These are phyloP conservation scores for Lachnellula cervina DNA, from an alignment of 2,329 filamentous ascomycete species.

Conservation along the genomic window DNA sequence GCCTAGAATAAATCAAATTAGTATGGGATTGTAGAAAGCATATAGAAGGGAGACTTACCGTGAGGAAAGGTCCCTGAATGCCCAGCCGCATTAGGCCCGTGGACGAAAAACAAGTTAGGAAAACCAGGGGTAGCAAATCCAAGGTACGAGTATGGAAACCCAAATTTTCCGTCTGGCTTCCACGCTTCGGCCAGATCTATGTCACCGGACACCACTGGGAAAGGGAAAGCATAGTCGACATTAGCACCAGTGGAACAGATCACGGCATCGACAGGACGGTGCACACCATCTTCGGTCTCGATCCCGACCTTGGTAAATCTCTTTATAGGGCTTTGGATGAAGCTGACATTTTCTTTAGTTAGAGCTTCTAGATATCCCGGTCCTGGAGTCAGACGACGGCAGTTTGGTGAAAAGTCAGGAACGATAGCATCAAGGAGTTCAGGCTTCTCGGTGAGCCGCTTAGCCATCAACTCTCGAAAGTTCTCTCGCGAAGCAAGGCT, in stretches of 20 bases:
- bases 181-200: conserved; percentile 51
- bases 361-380: conserved; percentile 64
- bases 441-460: conserved; percentile 49
- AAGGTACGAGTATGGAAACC: conserved; percentile 57
- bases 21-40: too few species aligned
- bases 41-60: conserved; percentile 17
- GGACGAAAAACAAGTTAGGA: conserved; percentile 61
- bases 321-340: conserved; percentile 50
- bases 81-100: conserved; percentile 49
- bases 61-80: conserved; percentile 51
- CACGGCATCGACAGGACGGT: conserved; percentile 55
- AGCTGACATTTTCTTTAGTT: conserved; percentile 53
- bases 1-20: conserved; percentile 9
- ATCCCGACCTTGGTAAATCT: conserved; percentile 56
- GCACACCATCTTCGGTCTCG: conserved; percentile 50
- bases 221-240: conserved; percentile 50
- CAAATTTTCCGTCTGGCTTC: conserved; percentile 37
- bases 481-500: conserved; percentile 44
- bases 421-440: conserved; percentile 51
- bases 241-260: conserved; percentile 66
- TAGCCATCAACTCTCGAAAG: conserved; percentile 49
- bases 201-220: conserved; percentile 43
- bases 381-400: conserved; percentile 59
- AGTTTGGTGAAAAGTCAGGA: conserved; percentile 60
- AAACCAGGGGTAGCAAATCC: conserved; percentile 56